Evolutionary conservation across 1,139 yeast species (phyloP), one percentile per base, ranked within the genome.

Genomic region (Hansenula sp.): DNA sequence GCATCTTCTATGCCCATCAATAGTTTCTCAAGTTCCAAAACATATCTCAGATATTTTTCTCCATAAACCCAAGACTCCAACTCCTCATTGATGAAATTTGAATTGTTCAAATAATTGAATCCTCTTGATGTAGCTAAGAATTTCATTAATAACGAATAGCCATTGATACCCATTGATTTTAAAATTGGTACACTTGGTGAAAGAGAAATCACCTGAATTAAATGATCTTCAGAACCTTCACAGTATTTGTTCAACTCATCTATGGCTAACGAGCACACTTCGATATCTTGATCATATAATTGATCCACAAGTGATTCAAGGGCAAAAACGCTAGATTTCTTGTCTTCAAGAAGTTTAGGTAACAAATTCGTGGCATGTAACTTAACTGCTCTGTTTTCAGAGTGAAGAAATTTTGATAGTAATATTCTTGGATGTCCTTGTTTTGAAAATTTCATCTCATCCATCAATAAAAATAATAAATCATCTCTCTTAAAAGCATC

Each of bases 401-500:
- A 71, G 22, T 77, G 73, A 40, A 89, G 63, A 1, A 85, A 77
- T 55, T 85, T 85, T 13, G 75, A 68, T 36, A 90, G 64, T 3
- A 90, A 66, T 16, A 81, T 73, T 36, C 92, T 66, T 30, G 88
- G 70, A 50, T 82, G 95, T 3, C 85, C 79, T 28, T 81, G 79
- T n/a, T 70, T 57, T 2, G 69, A 64, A 48, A 80, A 80, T 48
- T 83, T 82, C 59, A 89, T 63, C 38, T 77, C 75, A 33, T 75
- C 73, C 45, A 90, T 68, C 25, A 85, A 69, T 4, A 75, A 59
- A 28, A 75, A 62, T 18, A 85, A 64, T 40, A 89, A 67, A 49
- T 77, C 83, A 41, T 79, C 85, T 32, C 88, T 63, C 38, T 70
- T 71, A 16, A 68, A 62, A 17, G 76, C 67, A 24, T 73, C 73